phyloP scores from a whole-genome alignment of 108 stramenopile genomes.

The Cyclotella choctawhatcheeana region DNA sequence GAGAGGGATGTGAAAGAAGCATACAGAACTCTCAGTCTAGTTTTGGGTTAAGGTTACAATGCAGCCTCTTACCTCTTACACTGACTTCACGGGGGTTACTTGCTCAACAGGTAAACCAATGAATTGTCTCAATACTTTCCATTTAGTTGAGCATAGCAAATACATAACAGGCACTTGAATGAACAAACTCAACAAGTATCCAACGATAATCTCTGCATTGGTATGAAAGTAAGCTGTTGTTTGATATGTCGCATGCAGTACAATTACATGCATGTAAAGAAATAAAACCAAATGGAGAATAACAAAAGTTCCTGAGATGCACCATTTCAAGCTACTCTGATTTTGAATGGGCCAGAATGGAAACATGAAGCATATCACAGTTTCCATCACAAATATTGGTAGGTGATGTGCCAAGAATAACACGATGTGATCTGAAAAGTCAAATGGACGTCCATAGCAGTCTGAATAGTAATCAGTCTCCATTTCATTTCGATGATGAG shows the following conservation, averaged over 20 bases:
- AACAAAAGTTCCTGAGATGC: slow-evolving; percentile 9
- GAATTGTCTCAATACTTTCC: not conserved
- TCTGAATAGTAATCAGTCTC: slow-evolving; percentile 28
- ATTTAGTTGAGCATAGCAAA: slow-evolving; percentile 46
- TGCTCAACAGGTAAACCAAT: slow-evolving; percentile 27
- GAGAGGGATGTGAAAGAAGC: slow-evolving; percentile 60
- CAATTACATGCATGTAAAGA: slow-evolving; percentile 71
- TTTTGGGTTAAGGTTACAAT: slow-evolving; percentile 6
- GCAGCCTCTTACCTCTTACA: not conserved
- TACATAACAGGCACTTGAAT: slow-evolving; percentile 68
- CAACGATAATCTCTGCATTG: slow-evolving; percentile 61
- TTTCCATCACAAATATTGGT: slow-evolving; percentile 68
- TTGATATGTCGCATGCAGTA: slow-evolving; percentile 63
- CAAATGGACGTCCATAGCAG: slow-evolving; percentile 72
- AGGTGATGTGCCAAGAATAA: slow-evolving; percentile 82
- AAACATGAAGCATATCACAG: slow-evolving; percentile 51
- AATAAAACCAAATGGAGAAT: slow-evolving; percentile 46
- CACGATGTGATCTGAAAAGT: slow-evolving; percentile 91
- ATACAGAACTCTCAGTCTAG: slow-evolving; percentile 43
- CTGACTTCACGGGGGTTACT: not conserved
- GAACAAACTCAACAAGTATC: slow-evolving; percentile 71
- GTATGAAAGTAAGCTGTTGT: slow-evolving; percentile 86
- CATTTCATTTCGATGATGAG: slow-evolving; percentile 37
- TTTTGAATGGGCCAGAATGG: slow-evolving; percentile 54
- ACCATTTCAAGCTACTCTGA: not conserved